Percentiles rank a stretch among this genome's conserved stretches.
Evolutionary conservation across 2,329 filamentous ascomycete species (phyloP).

Genomic region (Sporothrix euskadiensis): DNA sequence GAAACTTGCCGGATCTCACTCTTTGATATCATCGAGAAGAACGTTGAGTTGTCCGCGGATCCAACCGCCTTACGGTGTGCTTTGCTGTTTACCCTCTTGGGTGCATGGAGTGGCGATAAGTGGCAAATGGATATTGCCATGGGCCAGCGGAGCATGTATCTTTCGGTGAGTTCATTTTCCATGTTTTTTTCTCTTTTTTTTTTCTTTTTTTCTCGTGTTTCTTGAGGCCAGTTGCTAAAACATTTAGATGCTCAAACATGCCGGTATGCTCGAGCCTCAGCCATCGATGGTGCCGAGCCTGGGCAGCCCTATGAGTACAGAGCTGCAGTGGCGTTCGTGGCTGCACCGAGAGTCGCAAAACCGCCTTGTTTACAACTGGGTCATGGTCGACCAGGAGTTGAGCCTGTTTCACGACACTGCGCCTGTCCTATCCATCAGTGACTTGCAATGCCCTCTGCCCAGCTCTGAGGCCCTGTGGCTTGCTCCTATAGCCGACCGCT

Average conservation of each 20-base stretch:
- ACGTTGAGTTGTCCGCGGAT: conserved; percentile 67
- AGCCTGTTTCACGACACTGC: conserved; percentile 65
- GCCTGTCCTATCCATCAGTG: conserved; percentile 64
- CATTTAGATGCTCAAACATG: conserved; percentile 65
- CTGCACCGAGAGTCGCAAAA: conserved; percentile 64
- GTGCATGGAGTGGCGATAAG: conserved; percentile 73
- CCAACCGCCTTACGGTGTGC: conserved; percentile 65
- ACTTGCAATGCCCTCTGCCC: conserved; percentile 65
- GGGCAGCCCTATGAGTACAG: conserved; percentile 47
- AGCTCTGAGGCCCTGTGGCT: conserved; percentile 63
- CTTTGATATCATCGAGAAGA: conserved; percentile 71
- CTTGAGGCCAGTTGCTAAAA: background rate
- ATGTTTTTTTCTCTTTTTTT: too few species aligned
- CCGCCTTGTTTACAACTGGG: conserved; percentile 72
- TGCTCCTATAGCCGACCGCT: conserved; percentile 58
- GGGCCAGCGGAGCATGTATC: conserved; percentile 72
- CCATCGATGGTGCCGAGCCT: conserved; percentile 48
- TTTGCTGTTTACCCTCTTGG: conserved; percentile 66
- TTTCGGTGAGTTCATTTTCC: conserved; percentile 53
- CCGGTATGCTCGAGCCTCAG: conserved; percentile 62
- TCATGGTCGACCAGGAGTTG: conserved; percentile 72
- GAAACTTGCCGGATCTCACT: conserved; percentile 72
- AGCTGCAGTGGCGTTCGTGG: conserved; percentile 64
- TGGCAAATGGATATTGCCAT: conserved; percentile 77
- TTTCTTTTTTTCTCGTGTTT: background rate